These are phyloP conservation scores for Cryphonectria naterciae DNA, from an alignment of 2,329 filamentous ascomycete species.

Conservation along the genomic window DNA sequence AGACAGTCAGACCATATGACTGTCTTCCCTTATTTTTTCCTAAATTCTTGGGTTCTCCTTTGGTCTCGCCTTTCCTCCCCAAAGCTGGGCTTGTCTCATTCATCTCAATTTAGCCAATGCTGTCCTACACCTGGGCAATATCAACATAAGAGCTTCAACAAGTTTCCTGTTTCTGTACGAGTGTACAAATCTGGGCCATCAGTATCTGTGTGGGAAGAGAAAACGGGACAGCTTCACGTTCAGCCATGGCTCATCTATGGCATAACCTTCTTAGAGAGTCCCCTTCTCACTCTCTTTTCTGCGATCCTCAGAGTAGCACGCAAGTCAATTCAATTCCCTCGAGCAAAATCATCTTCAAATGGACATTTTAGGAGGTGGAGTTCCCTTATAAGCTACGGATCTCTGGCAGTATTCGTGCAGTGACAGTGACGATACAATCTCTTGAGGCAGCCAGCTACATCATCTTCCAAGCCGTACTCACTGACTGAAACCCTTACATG, in stretches of 20 bases:
- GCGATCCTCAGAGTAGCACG: too few relatives aligned
- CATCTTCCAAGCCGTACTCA: not conserved
- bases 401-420: too few relatives aligned
- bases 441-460: not conserved
- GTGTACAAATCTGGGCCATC: not conserved
- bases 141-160: not conserved
- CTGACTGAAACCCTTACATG: not conserved
- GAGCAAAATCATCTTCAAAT: too few relatives aligned
- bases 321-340: too few relatives aligned
- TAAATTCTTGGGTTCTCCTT: not conserved
- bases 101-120: not conserved
- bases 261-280: not conserved
- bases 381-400: too few relatives aligned
- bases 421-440: not conserved
- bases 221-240: not conserved
- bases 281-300: not conserved
- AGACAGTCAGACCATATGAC: not conserved
- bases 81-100: not conserved
- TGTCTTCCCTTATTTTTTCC: not conserved
- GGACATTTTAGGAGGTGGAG: too few relatives aligned
- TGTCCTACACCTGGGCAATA: not conserved
- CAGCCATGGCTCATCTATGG: not conserved
- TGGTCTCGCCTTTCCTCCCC: not conserved
- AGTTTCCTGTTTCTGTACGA: not conserved
- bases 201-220: not conserved